Conservation (phyloP, 352 stramenopile species). For the Aphanomyces stellatus region DNA sequence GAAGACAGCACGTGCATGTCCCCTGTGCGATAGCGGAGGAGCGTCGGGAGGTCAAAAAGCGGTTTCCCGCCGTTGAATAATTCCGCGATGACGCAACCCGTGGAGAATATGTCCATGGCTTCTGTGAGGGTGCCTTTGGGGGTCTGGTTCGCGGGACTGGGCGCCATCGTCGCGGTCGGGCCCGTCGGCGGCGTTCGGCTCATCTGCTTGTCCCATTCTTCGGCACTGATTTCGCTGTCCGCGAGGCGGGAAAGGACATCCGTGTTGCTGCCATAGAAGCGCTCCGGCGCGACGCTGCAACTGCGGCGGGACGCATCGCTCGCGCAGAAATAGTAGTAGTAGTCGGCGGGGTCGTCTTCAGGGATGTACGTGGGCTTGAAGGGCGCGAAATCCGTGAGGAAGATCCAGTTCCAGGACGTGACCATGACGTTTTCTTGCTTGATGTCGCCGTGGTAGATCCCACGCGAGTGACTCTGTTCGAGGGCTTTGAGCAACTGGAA, state of each 20-base stretch:
- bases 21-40: constrained; percentile 82
- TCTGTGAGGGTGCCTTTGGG: constrained; percentile 48
- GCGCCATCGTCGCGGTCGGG: constrained; percentile 19
- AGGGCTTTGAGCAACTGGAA: constrained; percentile 95
- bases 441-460: constrained; percentile 95
- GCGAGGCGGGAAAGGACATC: constrained; percentile 56
- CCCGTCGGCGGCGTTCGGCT: constrained; percentile 40
- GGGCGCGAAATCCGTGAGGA: constrained; percentile 94
- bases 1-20: constrained; percentile 60
- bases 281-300: constrained; percentile 95
- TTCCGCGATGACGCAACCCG: constrained; percentile 97
- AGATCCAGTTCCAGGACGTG: constrained; percentile 97
- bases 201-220: constrained; percentile 72
- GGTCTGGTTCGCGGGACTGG: constrained; percentile 26
- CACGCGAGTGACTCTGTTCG: constrained; percentile 88
- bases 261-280: constrained; percentile 51
- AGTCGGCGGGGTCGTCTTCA: constrained; percentile 92
- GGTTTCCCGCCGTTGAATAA: constrained; percentile 93
- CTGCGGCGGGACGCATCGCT: constrained; percentile 79
- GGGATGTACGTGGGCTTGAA: constrained; percentile 94
- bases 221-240: constrained; percentile 53
- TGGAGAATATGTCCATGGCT: constrained; percentile 98
- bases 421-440: constrained; percentile 98
- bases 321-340: constrained; percentile 92
- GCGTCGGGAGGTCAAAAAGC: constrained; percentile 90